phyloP scores from a whole-genome alignment of 1,284 basidiomycete genomes.

The Ustilago trichophora region DNA sequence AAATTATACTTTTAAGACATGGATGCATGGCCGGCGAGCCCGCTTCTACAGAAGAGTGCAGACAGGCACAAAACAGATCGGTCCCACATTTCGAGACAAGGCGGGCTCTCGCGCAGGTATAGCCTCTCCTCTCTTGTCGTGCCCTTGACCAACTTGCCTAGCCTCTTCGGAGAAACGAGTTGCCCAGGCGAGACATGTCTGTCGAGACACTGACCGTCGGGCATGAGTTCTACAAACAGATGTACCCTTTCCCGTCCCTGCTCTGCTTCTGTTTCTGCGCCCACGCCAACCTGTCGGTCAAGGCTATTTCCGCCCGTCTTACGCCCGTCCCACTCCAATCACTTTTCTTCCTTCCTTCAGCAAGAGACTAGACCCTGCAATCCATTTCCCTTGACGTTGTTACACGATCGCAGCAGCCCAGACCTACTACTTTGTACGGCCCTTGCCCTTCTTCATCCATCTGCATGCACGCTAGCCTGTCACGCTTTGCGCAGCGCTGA shows the following conservation, averaged over 20 bases:
- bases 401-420: no score
- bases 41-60: not conserved
- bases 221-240: slow-evolving; percentile 9
- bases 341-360: no score
- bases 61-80: slow-evolving; percentile 5
- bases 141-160: no score
- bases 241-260: not conserved
- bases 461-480: no score
- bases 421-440: no score
- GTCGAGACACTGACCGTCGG: slow-evolving; percentile 6
- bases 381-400: no score
- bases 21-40: not conserved
- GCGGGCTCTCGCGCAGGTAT: no score
- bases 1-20: slow-evolving; percentile 7
- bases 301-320: not conserved
- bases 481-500: no score
- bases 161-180: not conserved
- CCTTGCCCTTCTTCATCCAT: no score
- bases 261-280: slow-evolving; percentile 1
- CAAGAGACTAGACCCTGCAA: no score
- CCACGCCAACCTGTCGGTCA: not conserved
- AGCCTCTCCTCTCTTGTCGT: no score
- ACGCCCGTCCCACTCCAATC: not conserved
- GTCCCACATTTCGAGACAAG: slow-evolving; percentile 2
- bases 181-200: slow-evolving; percentile 2